Percentiles rank a stretch among this genome's conserved stretches.
phyloP scores from a whole-genome alignment of 495 filamentous ascomycete genomes.

The Tricharina praecox region DNA sequence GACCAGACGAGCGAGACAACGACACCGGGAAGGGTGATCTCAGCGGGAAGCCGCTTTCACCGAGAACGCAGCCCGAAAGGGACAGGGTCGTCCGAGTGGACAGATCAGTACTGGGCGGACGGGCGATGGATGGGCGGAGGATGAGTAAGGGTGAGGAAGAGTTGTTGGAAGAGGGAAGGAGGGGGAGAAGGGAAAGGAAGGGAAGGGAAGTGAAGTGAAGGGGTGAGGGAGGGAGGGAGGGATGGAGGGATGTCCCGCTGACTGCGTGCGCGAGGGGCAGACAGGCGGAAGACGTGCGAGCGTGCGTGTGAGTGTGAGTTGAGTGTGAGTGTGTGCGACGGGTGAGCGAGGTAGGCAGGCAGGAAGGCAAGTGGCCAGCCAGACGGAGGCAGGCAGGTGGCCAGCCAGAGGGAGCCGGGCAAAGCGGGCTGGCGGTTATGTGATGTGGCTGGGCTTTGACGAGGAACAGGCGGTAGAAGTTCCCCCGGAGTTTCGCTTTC shows the following conservation, averaged over 20 bases:
- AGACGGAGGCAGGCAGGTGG: too few species aligned
- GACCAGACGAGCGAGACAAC: neutral
- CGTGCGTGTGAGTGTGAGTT: slow-evolving; percentile 8
- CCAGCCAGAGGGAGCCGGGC: too few species aligned
- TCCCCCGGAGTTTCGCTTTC: neutral
- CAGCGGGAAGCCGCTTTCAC: neutral
- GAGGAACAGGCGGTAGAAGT: neutral
- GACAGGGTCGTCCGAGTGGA: too few species aligned
- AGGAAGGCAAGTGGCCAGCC: too few species aligned
- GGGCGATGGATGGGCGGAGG: too few species aligned
- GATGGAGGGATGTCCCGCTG: too few species aligned
- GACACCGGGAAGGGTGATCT: neutral
- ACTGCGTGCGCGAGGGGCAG: too few species aligned
- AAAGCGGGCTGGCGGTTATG: neutral
- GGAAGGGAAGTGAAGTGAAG: slow-evolving; percentile 8
- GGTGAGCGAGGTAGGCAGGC: too few species aligned
- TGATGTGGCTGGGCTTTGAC: neutral
- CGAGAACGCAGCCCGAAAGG: neutral
- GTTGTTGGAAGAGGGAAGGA: neutral
- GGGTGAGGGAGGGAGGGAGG: too few species aligned
- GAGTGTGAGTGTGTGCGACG: slow-evolving; percentile 1
- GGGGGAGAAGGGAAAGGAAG: slow-evolving; percentile 6
- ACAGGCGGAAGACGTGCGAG: too few species aligned
- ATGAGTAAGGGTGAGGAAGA: neutral
- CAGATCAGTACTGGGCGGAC: neutral